A percentile compares a stretch with the other conserved stretches of the same genome.
These are phyloP conservation scores for Diutina scorzettiae DNA, from an alignment of 1,139 yeast genomes.

Conservation along the genomic window DNA sequence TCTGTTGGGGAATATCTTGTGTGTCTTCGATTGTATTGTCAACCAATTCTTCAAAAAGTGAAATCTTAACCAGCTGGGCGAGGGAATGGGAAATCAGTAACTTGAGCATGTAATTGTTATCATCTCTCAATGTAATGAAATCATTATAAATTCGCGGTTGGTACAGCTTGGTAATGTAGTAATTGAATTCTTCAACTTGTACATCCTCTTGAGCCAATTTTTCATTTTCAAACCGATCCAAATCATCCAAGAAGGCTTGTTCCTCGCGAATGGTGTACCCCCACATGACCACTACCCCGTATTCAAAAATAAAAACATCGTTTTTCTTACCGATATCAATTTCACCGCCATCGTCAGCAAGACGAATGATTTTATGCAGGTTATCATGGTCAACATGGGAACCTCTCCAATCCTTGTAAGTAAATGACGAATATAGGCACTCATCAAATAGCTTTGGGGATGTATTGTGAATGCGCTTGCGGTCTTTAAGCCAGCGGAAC, in stretches of 20 bases:
- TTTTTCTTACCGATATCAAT: conserved; percentile 70
- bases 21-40: conserved; percentile 95
- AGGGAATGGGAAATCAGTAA: conserved; percentile 83
- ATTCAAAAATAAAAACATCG: conserved; percentile 81
- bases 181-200: conserved; percentile 88
- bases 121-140: conserved; percentile 84
- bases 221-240: conserved; percentile 83
- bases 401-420: conserved; percentile 69
- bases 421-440: conserved; percentile 83
- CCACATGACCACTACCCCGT: conserved; percentile 94
- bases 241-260: conserved; percentile 64
- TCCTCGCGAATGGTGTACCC: conserved; percentile 84
- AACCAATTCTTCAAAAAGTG: conserved; percentile 87
- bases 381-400: conserved; percentile 16
- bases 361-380: conserved; percentile 37
- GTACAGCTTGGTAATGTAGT: conserved; percentile 82
- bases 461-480: conserved; percentile 62
- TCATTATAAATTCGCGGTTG: conserved; percentile 95
- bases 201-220: conserved; percentile 84
- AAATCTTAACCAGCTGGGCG: conserved; percentile 87
- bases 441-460: conserved; percentile 87
- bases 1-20: conserved; percentile 91
- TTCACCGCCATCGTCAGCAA: conserved; percentile 93
- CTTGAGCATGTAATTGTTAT: conserved; percentile 80
- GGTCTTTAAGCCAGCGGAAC: conserved; percentile 72